Base-by-base conservation (phyloP, 805 yeast species). In the Kodamaea kakaduensis region DNA sequence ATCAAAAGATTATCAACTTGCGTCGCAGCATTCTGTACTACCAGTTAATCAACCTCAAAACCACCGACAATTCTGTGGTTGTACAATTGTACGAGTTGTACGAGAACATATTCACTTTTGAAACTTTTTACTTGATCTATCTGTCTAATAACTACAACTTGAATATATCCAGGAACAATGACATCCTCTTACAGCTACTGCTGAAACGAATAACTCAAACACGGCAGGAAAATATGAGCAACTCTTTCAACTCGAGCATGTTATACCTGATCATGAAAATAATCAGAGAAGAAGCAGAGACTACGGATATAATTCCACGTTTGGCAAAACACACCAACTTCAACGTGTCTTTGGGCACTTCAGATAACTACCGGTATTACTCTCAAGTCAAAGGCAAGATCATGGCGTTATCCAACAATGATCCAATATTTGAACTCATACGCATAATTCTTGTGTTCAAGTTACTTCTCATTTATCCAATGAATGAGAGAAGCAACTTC, bases 11-110 rank as follows among this genome's bases (percentile, higher is more conserved):
- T 17, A 36, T 52, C 18, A 44, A 59, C 41, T 44, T 59, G 17
- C 42, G 56, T 24, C 48, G 54, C 26, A 50, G 61, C n/a, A 50
- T 62, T 16, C 49, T 61, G 7, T 58, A 47, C 36, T 60, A 47
- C 39, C 64, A 59, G 36, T 40, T 61, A 19, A 55, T 62, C 13
- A 50, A 56, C 36, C 34, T 54, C 19, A 55, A 52, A 13, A 41
- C 51, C 20, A 46, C 49, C 17, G 50, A 52, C 23, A 49, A 43
- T 17, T 40, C 44, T 13, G 38, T 43, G 2, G 41, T 46, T 3
- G 44, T 43, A 17, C 59, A 58, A 36, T 33, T 60, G 24, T 48
- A 48, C 34, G 67, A 62, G 38, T 48, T 62, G 25, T 61, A 49
- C 40, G 65, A 59, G 38, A 45, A 41, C 25, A 45, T 62, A 26